phyloP scores from a whole-genome alignment of 495 filamentous ascomycete species.

The Clavariopsis aquatica region DNA sequence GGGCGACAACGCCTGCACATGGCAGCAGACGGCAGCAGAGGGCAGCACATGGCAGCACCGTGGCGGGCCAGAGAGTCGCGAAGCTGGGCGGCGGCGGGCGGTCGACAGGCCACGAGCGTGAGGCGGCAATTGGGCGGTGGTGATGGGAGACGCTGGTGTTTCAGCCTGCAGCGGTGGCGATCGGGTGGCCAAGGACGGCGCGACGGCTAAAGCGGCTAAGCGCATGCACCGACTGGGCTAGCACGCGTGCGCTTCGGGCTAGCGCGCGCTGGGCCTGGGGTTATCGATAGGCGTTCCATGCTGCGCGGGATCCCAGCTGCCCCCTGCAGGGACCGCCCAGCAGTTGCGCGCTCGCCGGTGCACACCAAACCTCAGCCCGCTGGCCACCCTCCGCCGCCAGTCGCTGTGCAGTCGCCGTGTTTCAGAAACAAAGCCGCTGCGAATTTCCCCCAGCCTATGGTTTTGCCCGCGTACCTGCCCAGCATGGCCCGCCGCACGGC shows the following conservation, averaged over 20 bases:
- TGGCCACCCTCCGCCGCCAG: slow-evolving; percentile 2
- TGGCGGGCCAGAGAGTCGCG: background rate
- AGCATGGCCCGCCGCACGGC: slow-evolving; percentile 6
- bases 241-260: background rate
- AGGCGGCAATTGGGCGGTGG: background rate
- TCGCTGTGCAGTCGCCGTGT: slow-evolving; percentile 17
- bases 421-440: slow-evolving; percentile 15
- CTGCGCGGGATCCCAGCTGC: background rate
- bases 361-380: background rate
- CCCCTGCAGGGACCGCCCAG: background rate
- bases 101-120: background rate
- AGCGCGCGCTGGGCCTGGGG: background rate
- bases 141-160: background rate
- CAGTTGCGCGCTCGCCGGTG: background rate
- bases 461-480: slow-evolving; percentile 21
- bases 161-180: slow-evolving; percentile 18
- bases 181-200: background rate
- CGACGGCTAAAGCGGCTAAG: too few species aligned
- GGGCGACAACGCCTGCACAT: background rate
- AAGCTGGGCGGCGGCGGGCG: background rate
- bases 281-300: slow-evolving; percentile 24
- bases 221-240: background rate
- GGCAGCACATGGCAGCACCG: background rate
- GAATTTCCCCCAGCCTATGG: slow-evolving; percentile 14
- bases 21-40: background rate